A percentile compares a stretch with the other conserved stretches of the same genome.
Evolutionary conservation across 2,329 filamentous ascomycete genomes (phyloP).

Genomic region (Xylariales sp.): DNA sequence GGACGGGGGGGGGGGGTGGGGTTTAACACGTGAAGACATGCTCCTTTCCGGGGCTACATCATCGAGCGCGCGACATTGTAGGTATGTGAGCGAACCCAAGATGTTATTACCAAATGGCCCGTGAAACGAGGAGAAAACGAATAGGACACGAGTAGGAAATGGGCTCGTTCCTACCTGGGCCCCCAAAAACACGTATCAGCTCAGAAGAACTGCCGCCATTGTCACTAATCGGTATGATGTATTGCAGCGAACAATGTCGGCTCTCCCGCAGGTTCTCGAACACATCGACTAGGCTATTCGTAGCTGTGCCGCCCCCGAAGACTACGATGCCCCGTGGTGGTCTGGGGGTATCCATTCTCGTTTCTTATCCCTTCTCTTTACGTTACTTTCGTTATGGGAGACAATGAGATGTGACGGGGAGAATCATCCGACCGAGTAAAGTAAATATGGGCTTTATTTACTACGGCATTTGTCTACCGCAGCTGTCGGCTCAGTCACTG

Average conservation of each 20-base stretch:
- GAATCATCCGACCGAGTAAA: not conserved
- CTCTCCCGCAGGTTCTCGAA: constrained; percentile 76
- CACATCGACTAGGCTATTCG: constrained; percentile 92
- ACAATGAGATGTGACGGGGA: not conserved
- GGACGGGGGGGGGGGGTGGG: no score
- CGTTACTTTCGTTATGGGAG: not conserved
- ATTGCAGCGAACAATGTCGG: constrained; percentile 76
- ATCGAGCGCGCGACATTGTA: not conserved
- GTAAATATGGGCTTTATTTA: not conserved
- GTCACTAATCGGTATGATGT: constrained; percentile 94
- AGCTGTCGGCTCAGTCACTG: no score
- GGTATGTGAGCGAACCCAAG: not conserved
- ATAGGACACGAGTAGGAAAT: not conserved
- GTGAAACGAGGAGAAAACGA: not conserved
- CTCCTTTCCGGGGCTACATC: not conserved
- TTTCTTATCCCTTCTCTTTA: not conserved
- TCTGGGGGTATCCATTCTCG: constrained; percentile 39
- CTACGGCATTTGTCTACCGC: no score
- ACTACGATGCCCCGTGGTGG: constrained; percentile 73
- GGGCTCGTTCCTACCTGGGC: constrained; percentile 71
- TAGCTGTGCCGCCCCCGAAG: constrained; percentile 93
- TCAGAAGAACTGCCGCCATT: constrained; percentile 96
- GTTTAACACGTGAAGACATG: not conserved
- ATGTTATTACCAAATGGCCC: no score
- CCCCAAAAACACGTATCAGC: constrained; percentile 92